Conservation (phyloP, 768 basidiomycete species). For the Agaricus subrufescens region DNA sequence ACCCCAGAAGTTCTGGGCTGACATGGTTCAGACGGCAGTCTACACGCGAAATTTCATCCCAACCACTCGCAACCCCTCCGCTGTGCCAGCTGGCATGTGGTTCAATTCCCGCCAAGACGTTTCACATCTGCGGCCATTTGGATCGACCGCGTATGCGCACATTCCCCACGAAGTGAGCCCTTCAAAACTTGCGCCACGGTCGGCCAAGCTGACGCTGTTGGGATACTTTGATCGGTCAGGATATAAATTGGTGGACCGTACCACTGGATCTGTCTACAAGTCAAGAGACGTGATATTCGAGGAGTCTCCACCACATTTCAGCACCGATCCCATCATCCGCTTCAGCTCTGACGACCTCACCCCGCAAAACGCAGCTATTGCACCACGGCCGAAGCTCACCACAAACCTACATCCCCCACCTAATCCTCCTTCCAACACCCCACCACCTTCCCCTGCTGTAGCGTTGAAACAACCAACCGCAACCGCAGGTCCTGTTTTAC, state of each 20-base stretch:
- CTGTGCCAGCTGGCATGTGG: conserved; percentile 17
- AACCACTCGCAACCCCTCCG: too few relatives aligned
- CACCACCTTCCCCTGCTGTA: too few relatives aligned
- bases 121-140: conserved; percentile 22
- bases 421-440: too few relatives aligned
- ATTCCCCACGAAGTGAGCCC: conserved; percentile 14
- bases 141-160: conserved; percentile 25
- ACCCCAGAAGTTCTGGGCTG: too few relatives aligned
- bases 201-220: conserved; percentile 16
- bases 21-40: too few relatives aligned
- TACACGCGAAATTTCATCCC: too few relatives aligned
- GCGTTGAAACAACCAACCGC: too few relatives aligned
- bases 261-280: conserved; percentile 10
- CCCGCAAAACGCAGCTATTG: too few relatives aligned
- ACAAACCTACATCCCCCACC: too few relatives aligned
- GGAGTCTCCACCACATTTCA: conserved; percentile 13
- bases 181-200: conserved; percentile 12
- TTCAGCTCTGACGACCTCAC: background rate
- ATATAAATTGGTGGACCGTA: conserved; percentile 17
- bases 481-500: too few relatives aligned
- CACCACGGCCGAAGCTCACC: too few relatives aligned
- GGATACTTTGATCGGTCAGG: conserved; percentile 17
- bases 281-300: conserved; percentile 21
- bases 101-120: conserved; percentile 18
- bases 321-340: too few relatives aligned